Base-by-base conservation (phyloP, 202 grass and related monocot species). In the Brachypodium distachyon region DNA sequence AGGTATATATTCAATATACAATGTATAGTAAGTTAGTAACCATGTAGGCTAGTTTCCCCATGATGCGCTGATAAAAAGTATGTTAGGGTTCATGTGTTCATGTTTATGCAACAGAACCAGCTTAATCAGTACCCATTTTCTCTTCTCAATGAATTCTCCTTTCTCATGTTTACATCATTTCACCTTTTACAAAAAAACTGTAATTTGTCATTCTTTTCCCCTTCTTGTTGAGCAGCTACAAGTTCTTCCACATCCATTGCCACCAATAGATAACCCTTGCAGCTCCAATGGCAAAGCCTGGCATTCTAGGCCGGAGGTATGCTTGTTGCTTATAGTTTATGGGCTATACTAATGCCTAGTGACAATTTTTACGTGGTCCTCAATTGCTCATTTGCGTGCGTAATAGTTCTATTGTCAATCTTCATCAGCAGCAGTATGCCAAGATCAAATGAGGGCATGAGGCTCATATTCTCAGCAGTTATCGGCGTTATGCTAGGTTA, bases 401-500 rank as follows among this genome's bases (percentile, higher is more conserved):
- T 50, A 5, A 3, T 54, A 63, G 56, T 75, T 53, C 60, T 44
- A 27, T 42, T 56, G 14, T 33, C 12, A 31, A 73, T 64, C n/a
- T 77, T 77, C 49, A 34, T 73, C 42, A 55, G 36, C 69, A 90
- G 85, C 82, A 77, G 73, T 46, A 47, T 77, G 60, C 84, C 87
- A 82, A 94, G 88, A 77, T 82, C 86, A 63, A 92, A 88, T 60
- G 87, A 92, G 57, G 93, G 66, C 48, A 88, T 89, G 84, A 77
- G 87, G 80, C 79, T 98, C 61, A 72, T 92, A 85, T 84, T 98
- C 68, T 88, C 89, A 78, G 81, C 73, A 80, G 42, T 92, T 79
- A 78, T 98, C 5, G 95, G 95, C 82, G 70, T 92, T 77, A 80
- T 88, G 75, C 60, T 87, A 61, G 95, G 95, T 44, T 98, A 92